Evolutionary conservation across 805 yeast genomes (phyloP).

Genomic region (Ogataea paraovalis): DNA sequence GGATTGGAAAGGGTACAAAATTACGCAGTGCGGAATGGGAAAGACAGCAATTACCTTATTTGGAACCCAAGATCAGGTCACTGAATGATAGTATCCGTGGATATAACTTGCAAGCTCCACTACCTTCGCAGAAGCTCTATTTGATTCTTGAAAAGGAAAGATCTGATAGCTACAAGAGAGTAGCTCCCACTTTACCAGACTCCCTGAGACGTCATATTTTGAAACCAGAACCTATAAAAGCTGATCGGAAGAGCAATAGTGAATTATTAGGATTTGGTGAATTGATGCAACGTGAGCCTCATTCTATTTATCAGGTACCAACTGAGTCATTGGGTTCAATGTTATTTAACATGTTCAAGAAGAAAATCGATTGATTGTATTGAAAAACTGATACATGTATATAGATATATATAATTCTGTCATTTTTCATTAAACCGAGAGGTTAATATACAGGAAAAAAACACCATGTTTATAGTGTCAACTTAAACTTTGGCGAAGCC

Average conservation of each 20-base stretch:
- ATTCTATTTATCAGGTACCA: slow-evolving; percentile 25
- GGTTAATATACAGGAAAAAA: too few species aligned
- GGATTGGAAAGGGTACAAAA: slow-evolving; percentile 6
- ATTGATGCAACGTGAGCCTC: slow-evolving; percentile 17
- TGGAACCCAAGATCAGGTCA: slow-evolving; percentile 32
- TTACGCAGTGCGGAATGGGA: slow-evolving; percentile 37
- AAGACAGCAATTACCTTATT: slow-evolving; percentile 26
- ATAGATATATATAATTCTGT: too few species aligned
- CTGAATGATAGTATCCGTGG: slow-evolving; percentile 51
- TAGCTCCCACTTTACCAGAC: slow-evolving; percentile 22
- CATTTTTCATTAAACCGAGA: too few species aligned
- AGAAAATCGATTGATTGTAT: neutral
- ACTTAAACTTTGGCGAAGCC: too few species aligned
- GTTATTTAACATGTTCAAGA: slow-evolving; percentile 23
- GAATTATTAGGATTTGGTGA: slow-evolving; percentile 12
- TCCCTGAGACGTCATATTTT: slow-evolving; percentile 20
- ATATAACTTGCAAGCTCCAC: slow-evolving; percentile 62
- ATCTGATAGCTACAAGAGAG: slow-evolving; percentile 33
- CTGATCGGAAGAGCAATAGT: neutral
- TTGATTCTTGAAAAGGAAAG: slow-evolving; percentile 42
- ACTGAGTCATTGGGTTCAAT: slow-evolving; percentile 29
- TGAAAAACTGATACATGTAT: too few species aligned
- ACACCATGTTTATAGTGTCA: too few species aligned
- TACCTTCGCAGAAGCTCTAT: slow-evolving; percentile 55
- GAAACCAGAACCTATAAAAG: slow-evolving; percentile 6